phyloP scores from a whole-genome alignment of 345 rosid species.

The Eucalyptus sp. region DNA sequence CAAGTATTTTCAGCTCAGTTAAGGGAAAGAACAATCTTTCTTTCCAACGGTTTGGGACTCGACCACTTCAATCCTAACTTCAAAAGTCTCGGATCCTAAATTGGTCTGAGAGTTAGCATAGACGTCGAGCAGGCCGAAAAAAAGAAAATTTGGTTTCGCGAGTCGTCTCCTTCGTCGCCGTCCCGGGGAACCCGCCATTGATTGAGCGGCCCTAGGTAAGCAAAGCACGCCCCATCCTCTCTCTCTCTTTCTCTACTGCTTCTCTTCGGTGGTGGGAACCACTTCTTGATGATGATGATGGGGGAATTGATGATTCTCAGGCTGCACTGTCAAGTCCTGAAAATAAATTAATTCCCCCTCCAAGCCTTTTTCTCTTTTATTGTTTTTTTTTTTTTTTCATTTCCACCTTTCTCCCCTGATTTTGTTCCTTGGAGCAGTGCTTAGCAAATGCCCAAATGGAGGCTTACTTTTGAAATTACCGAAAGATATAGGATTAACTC shows the following conservation, averaged over 20 bases:
- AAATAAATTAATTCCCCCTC: neutral
- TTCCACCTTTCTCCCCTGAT: neutral
- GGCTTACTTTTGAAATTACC: neutral
- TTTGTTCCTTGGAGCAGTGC: neutral
- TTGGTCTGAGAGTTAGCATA: no score
- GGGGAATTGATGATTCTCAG: neutral
- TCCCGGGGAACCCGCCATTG: neutral
- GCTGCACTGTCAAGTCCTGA: neutral
- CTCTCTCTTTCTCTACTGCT: no score
- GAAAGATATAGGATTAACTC: no score
- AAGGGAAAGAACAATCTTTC: neutral
- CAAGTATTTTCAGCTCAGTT: fast-evolving
- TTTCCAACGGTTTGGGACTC: no score
- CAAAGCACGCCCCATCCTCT: neutral
- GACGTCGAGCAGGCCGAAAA: no score
- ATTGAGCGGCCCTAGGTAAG: neutral
- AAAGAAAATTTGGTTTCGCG: neutral
- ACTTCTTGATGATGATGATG: neutral
- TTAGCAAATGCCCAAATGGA: neutral
- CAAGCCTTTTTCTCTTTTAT: neutral
- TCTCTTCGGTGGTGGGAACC: neutral
- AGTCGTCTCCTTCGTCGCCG: neutral
- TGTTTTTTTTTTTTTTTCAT: neutral
- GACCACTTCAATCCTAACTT: no score
- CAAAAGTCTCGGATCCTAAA: neutral